A percentile compares a stretch with the other conserved stretches of the same genome.
These are phyloP conservation scores for Porogramme epimiltina DNA, from an alignment of 1,284 basidiomycete species.

Conservation along the genomic window DNA sequence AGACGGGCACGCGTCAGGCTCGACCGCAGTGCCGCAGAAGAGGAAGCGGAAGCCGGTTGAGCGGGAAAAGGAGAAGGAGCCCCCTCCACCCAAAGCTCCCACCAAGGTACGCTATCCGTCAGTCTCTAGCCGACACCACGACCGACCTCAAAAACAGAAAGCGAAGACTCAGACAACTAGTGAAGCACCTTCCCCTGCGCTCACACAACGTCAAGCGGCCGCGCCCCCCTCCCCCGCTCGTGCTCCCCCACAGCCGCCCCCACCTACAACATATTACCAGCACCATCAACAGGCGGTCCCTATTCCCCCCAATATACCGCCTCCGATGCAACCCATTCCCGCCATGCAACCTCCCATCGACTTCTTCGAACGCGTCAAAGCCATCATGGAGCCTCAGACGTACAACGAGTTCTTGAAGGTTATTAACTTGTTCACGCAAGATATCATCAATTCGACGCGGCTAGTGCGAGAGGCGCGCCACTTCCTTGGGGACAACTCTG, in stretches of 20 bases:
- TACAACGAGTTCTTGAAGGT: conserved; percentile 98
- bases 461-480: conserved; percentile 71
- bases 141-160: conserved; percentile 20
- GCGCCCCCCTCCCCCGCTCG: conserved; percentile 28
- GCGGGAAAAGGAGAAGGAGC: conserved; percentile 36
- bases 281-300: conserved; percentile 31
- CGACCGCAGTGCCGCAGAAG: conserved; percentile 53
- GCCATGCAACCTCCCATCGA: conserved; percentile 63
- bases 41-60: conserved; percentile 60
- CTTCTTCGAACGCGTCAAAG: conserved; percentile 95
- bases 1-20: conserved; percentile 11
- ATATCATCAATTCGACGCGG: conserved; percentile 86
- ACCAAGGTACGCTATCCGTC: conserved; percentile 30
- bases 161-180: conserved; percentile 29
- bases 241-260: conserved; percentile 18
- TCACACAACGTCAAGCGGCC: conserved; percentile 26
- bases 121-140: neutral
- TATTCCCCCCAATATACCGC: conserved; percentile 23
- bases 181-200: conserved; percentile 28
- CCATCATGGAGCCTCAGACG: conserved; percentile 83
- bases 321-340: conserved; percentile 32
- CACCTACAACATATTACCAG: conserved; percentile 15
- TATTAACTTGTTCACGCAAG: conserved; percentile 94
- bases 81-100: conserved; percentile 25
- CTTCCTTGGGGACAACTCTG: conserved; percentile 65